Base-by-base conservation (phyloP, 306 rosid genomes). In the Nissolia schottii region DNA sequence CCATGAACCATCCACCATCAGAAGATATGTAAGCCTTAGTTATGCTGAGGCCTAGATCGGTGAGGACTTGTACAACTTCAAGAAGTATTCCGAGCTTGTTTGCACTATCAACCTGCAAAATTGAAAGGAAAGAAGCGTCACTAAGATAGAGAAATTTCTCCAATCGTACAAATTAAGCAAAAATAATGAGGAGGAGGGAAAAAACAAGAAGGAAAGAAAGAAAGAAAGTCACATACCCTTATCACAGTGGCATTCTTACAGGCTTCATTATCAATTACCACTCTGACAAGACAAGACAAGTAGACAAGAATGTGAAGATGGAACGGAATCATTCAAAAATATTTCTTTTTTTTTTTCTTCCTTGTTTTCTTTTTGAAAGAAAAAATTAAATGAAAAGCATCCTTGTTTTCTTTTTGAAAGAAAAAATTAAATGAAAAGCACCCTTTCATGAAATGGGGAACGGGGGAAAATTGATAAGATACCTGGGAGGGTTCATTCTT, bases 1-100 rank as follows among this genome's bases (percentile, higher is more conserved):
- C 99, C 97, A 94, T 94, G 89, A 94, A 94, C 99, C 99, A 94
- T 76, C 90, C 89, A 45, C 97, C 99, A 85, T 94, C 99, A 38
- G 93, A 94, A 60, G 96, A 88, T 73, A 94, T 88, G 66, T 94
- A 94, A 56, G 99, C 99, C 80, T 94, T 94, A 15, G 81, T 85
- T 75, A 94, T 81, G 60, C 84, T 85, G 34, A 94, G 95, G 67
- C 88, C 79, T 20, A 94, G 87, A 86, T 94, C 99, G 61, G 99
- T 94, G 25, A 94, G 95, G 35, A 89, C 80, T 77, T 91, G 99
- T 48, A 91, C 90, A 62, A 88, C 99, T 81, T 91, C 99, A 15
- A 94, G 90, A 79, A 94, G 99, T 58, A 94, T 88, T 71, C 99
- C 97, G 7, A 77, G 76, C 77, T 91, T 88, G 79, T 91, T 91